A percentile compares a stretch with the other conserved stretches of the same genome.
Evolutionary conservation across 1,139 yeast species (phyloP).

Genomic region (Suhomyces atakaporum): DNA sequence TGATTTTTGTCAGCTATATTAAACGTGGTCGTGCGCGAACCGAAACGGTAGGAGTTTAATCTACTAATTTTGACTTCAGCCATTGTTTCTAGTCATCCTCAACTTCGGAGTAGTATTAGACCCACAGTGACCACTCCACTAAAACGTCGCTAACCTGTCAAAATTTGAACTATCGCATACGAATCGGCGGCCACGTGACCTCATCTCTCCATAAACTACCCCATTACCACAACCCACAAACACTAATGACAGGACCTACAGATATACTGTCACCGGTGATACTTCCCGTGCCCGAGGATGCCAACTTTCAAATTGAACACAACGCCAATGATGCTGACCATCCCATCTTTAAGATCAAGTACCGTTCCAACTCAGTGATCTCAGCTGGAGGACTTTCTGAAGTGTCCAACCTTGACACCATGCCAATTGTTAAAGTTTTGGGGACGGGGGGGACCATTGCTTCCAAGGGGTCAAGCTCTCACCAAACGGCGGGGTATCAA

Average conservation of each 20-base stretch:
- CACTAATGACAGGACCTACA: conserved; percentile 1
- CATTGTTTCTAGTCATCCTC: background rate
- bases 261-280: conserved; percentile 3
- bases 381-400: conserved; percentile 20
- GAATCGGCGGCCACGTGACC: conserved; percentile 3
- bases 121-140: no score
- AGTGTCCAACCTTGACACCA: conserved; percentile 14
- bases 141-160: background rate
- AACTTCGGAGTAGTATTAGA: no score
- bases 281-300: conserved; percentile 9
- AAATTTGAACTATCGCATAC: no score
- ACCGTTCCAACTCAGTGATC: conserved; percentile 22
- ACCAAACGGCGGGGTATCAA: conserved; percentile 67
- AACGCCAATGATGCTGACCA: conserved; percentile 21
- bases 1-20: no score
- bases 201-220: conserved; percentile 3
- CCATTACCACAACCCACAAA: background rate
- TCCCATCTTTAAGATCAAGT: conserved; percentile 25
- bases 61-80: background rate
- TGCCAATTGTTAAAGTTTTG: conserved; percentile 55
- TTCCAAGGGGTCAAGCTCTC: conserved; percentile 56
- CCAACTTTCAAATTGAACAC: conserved; percentile 20
- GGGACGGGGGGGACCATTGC: conserved; percentile 81
- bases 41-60: background rate
- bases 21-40: background rate